Evolutionary conservation across 2,329 filamentous ascomycete genomes (phyloP), one percentile per base, ranked within the genome.

Genomic region (Alternaria hordeiaustralica): DNA sequence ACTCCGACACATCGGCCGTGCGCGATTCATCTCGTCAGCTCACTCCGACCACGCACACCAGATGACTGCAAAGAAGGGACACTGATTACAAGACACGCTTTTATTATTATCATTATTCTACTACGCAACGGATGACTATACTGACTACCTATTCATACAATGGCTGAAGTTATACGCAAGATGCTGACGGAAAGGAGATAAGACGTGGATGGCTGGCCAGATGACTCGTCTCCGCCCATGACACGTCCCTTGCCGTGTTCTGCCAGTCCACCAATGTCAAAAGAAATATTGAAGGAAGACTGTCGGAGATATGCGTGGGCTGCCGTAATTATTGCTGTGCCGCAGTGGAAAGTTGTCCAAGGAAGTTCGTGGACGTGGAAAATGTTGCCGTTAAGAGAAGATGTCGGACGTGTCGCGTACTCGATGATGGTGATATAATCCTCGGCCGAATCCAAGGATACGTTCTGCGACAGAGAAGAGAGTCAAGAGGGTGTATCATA

Each of bases 91-190:
- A 46, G 26, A 25, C 21, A 20, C n/a, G 20, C 61, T 50, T 12
- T 49, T 41, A 41, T 41, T 18, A 53, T 65, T 47, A 41, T 41
- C 8, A 51, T 64, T 47, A 26, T 58, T 30, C 47, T 61, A 60
- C 33, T 57, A 56, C 61, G 49, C 58, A 63, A 57, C 45, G 6
- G 4, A 46, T 57, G 58, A 60, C 9, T 59, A 66, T 63, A 6
- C 43, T 59, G 58, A 55, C 49, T 53, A 59, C 15, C 60, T 66
- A 67, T 47, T 36, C 50, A 64, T 68, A 63, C 56, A 58, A 47
- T 56, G 44, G 26, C 33, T 62, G 30, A 58, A 51, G 43, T 41
- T 63, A 53, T 62, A 58, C 57, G 45, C 55, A 61, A 60, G 4
- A 54, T 56, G 57, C 55, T 30, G 18, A 28, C 7, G 8, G 21